phyloP scores from a whole-genome alignment of 345 rosid species.

The Acer yangbiense region DNA sequence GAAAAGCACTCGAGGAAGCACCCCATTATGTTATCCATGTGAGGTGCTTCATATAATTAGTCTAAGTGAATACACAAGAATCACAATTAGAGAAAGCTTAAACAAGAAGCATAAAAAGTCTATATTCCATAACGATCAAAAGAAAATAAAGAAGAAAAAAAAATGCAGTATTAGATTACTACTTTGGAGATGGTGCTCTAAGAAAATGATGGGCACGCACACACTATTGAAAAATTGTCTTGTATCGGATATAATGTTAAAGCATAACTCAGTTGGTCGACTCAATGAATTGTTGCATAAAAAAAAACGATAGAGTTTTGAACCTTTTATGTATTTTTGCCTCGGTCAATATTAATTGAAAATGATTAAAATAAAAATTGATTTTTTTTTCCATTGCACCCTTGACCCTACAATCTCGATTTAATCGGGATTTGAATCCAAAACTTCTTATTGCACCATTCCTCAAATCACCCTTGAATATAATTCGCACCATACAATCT shows the following conservation, averaged over 20 bases:
- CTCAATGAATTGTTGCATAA: not conserved
- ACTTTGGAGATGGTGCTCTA: slow-evolving; percentile 18
- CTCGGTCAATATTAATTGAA: not conserved
- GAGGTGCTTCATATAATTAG: slow-evolving; percentile 16
- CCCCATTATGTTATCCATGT: slow-evolving; percentile 28
- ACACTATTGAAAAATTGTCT: slow-evolving; percentile 4
- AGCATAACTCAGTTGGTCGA: not conserved
- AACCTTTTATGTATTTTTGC: not conserved
- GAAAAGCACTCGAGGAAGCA: slow-evolving; percentile 21
- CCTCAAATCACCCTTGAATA: no score
- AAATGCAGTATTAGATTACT: slow-evolving; percentile 21
- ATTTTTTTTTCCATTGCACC: not conserved
- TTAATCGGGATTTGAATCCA: not conserved
- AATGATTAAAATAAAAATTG: not conserved
- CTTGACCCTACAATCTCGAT: not conserved
- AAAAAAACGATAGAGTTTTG: not conserved
- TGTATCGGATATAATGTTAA: not conserved
- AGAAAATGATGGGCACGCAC: slow-evolving; percentile 14
- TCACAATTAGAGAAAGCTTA: slow-evolving; percentile 29
- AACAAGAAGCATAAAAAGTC: slow-evolving; percentile 29
- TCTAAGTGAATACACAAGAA: slow-evolving; percentile 20
- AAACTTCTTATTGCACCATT: no score
- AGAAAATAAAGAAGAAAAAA: slow-evolving; percentile 7
- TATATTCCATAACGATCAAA: slow-evolving; percentile 36
- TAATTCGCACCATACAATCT: no score